phyloP scores from a whole-genome alignment of 148 eudicot genomes.

The Spergularia bocconei region DNA sequence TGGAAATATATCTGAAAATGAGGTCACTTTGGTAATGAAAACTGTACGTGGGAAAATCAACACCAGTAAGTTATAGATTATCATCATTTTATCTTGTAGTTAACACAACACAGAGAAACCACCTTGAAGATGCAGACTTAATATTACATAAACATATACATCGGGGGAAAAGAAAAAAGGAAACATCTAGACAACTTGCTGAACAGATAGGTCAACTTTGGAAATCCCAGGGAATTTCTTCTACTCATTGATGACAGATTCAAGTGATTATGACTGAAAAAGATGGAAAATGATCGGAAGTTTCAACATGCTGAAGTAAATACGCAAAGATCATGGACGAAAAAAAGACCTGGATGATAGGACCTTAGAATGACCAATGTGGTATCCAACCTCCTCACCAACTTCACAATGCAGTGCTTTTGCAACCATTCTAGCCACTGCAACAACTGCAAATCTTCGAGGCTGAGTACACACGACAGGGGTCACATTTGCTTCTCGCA shows the following conservation, averaged over 20 bases:
- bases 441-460: constrained; percentile 94
- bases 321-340: neutral
- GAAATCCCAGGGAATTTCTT: neutral
- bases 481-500: constrained; percentile 66
- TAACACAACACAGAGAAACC: neutral
- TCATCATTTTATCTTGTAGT: neutral
- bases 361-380: constrained; percentile 89
- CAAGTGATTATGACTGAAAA: neutral
- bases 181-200: constrained; percentile 2
- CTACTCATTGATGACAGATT: neutral
- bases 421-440: constrained; percentile 98
- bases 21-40: neutral
- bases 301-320: neutral
- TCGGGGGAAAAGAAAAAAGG: neutral
- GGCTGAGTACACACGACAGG: constrained; percentile 96
- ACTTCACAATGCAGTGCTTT: constrained; percentile 72
- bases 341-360: constrained; percentile 59
- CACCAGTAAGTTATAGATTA: neutral
- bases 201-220: neutral
- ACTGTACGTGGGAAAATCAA: neutral
- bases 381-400: constrained; percentile 93
- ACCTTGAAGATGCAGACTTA: neutral
- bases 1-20: constrained; percentile 1
- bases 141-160: constrained; percentile 4
- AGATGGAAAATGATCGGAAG: neutral